A percentile compares a stretch with the other conserved stretches of the same genome.
phyloP scores from a whole-genome alignment of 345 rosid genomes.

The Camelina laxa region DNA sequence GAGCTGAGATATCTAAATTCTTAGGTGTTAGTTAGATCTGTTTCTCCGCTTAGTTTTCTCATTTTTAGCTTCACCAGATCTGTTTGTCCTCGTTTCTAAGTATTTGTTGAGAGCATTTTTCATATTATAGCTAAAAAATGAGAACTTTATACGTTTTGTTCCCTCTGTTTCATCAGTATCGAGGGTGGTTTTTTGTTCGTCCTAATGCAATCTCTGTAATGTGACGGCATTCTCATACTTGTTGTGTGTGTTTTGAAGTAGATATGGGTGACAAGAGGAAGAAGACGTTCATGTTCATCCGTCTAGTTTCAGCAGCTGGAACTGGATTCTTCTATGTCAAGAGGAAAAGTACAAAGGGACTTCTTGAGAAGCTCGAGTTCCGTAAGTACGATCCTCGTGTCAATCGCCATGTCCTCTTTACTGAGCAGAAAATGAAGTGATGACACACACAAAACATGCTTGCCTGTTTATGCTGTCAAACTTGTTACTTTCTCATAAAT shows the following conservation, averaged over 20 bases:
- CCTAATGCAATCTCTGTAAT: not conserved
- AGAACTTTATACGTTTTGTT: conserved; percentile 1
- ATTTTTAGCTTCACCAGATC: not conserved
- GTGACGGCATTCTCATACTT: not conserved
- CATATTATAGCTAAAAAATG: not conserved
- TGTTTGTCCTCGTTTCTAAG: not conserved
- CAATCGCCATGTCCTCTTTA: conserved; percentile 88
- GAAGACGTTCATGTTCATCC: conserved; percentile 87
- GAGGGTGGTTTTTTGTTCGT: not conserved
- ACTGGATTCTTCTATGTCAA: conserved; percentile 96
- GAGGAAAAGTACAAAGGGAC: conserved; percentile 82
- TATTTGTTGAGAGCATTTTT: conserved; percentile 2
- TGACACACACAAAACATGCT: not conserved
- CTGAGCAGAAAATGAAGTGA: conserved; percentile 95
- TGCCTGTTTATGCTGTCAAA: not conserved
- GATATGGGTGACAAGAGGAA: conserved; percentile 88
- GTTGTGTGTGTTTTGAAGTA: not conserved
- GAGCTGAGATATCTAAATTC: not conserved
- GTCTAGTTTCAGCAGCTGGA: conserved; percentile 95
- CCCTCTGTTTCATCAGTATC: conserved; percentile 5
- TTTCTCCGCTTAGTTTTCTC: not conserved
- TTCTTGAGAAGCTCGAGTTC: conserved; percentile 87
- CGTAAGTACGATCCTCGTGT: conserved; percentile 94
- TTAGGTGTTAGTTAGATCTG: not conserved
- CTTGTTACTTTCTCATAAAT: not conserved